Conservation (phyloP, 2,329 filamentous ascomycete species). For the Aspergillus neotritici region DNA sequence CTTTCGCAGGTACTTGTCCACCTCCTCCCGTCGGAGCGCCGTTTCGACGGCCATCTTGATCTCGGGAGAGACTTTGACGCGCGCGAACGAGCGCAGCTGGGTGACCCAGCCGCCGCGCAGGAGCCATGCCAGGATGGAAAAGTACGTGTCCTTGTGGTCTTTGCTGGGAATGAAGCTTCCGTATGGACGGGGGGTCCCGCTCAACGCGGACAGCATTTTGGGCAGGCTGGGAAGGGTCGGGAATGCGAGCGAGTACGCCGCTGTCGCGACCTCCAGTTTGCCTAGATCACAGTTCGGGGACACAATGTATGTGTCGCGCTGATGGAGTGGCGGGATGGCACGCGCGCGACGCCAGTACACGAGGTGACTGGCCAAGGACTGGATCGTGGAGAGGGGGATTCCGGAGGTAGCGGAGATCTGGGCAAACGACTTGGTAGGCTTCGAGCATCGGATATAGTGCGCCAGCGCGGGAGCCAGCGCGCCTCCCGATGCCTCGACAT, state of each 20-base stretch:
- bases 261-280: constrained; percentile 62
- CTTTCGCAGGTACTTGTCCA: constrained; percentile 38
- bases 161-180: constrained; percentile 79
- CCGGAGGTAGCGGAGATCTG: constrained; percentile 57
- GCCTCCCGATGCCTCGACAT: constrained; percentile 63
- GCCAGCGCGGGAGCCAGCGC: constrained; percentile 71
- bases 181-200: constrained; percentile 73
- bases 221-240: constrained; percentile 76
- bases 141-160: constrained; percentile 78
- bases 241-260: constrained; percentile 71
- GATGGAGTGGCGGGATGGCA: constrained; percentile 83
- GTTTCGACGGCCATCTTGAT: constrained; percentile 76
- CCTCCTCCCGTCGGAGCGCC: constrained; percentile 61
- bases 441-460: constrained; percentile 59
- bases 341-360: constrained; percentile 94
- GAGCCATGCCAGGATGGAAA: constrained; percentile 88
- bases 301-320: constrained; percentile 83
- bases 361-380: constrained; percentile 83
- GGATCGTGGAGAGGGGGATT: constrained; percentile 73
- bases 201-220: constrained; percentile 80
- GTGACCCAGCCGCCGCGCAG: constrained; percentile 90
- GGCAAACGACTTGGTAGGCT: constrained; percentile 64
- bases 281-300: constrained; percentile 81
- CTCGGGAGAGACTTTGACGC: constrained; percentile 76
- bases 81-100: constrained; percentile 84